Percentiles rank a stretch among this genome's conserved stretches.
Evolutionary conservation across 441 rosid species (phyloP).

Genomic region (Mallotus japonicus): DNA sequence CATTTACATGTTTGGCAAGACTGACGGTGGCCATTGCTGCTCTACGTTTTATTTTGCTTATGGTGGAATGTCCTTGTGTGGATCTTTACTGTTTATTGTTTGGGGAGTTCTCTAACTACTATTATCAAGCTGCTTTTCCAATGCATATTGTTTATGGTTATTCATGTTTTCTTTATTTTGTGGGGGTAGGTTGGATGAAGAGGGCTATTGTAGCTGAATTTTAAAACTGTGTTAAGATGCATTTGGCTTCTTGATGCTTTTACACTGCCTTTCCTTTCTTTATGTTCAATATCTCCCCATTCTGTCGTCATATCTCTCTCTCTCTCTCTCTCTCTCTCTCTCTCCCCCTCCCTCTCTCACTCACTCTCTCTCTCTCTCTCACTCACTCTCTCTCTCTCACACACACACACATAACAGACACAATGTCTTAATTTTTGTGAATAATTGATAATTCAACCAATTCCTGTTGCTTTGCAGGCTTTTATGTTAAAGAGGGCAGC

Average conservation of each 20-base stretch:
- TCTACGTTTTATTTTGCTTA: neutral
- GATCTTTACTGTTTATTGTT: neutral
- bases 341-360: too few relatives aligned
- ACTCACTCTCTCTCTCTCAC: too few relatives aligned
- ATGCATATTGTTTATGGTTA: neutral
- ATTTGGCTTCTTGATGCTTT: neutral
- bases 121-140: neutral
- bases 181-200: neutral
- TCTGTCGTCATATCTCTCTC: too few relatives aligned
- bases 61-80: neutral
- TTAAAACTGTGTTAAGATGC: neutral
- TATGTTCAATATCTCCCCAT: neutral
- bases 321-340: too few relatives aligned
- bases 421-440: neutral
- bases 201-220: neutral
- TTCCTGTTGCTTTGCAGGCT: conserved; percentile 48
- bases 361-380: too few relatives aligned
- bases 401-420: too few relatives aligned
- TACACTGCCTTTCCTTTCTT: neutral
- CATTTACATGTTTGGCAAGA: neutral
- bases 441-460: neutral
- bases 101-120: too few relatives aligned
- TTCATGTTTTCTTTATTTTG: neutral
- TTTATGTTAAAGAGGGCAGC: conserved; percentile 82
- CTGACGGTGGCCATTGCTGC: too few relatives aligned